Conservation (phyloP, 495 filamentous ascomycete genomes). For the Tuber aestivum region DNA sequence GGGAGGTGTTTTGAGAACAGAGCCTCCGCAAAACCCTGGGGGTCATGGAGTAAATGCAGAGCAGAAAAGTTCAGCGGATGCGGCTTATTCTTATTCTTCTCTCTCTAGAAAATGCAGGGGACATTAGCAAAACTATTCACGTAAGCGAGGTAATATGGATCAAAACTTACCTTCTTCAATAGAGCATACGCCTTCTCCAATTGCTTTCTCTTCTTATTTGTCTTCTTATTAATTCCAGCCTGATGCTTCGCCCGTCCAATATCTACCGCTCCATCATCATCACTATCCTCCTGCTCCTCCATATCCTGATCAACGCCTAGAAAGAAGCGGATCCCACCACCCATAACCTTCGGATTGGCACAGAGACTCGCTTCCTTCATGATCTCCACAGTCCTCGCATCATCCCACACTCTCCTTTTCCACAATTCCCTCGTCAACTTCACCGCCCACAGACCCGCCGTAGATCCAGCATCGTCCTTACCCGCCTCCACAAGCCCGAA, state of each 20-base stretch:
- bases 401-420: constrained; percentile 83
- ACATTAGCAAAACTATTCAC: constrained; percentile 10
- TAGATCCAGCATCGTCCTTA: constrained; percentile 62
- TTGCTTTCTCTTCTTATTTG: constrained; percentile 71
- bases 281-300: constrained; percentile 82
- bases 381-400: constrained; percentile 68
- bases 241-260: constrained; percentile 77
- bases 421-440: constrained; percentile 82
- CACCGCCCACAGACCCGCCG: constrained; percentile 89
- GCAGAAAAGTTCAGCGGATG: constrained; percentile 94
- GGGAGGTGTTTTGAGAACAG: constrained; percentile 89
- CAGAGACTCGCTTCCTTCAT: constrained; percentile 63
- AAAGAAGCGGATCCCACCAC: constrained; percentile 87
- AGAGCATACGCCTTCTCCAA: constrained; percentile 72
- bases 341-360: constrained; percentile 76
- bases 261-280: constrained; percentile 72
- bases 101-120: constrained; percentile 48
- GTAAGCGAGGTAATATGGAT: constrained; percentile 6
- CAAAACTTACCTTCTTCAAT: constrained; percentile 52
- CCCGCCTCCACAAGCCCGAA: constrained; percentile 76
- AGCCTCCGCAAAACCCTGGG: constrained; percentile 86
- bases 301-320: constrained; percentile 89
- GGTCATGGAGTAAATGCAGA: constrained; percentile 91
- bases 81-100: constrained; percentile 78
- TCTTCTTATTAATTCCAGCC: constrained; percentile 89